These are phyloP conservation scores for Psidium guajava DNA, from an alignment of 345 rosid species.

Conservation along the genomic window DNA sequence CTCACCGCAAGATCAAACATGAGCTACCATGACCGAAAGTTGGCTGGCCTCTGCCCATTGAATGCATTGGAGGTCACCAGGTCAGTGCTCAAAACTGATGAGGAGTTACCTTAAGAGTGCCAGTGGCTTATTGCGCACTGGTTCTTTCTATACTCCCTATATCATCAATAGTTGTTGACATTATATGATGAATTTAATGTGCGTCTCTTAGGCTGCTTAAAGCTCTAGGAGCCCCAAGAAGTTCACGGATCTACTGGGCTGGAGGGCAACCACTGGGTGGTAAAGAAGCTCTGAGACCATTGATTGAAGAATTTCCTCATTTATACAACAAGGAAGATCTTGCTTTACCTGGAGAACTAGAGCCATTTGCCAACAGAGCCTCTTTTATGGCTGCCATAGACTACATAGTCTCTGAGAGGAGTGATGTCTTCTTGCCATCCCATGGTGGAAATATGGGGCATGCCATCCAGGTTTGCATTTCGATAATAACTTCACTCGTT, in stretches of 20 bases:
- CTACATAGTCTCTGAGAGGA: conserved; percentile 61
- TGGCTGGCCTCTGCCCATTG: conserved; percentile 89
- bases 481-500: not conserved
- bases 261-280: conserved; percentile 94
- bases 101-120: not conserved
- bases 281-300: conserved; percentile 56
- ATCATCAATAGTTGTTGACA: not conserved
- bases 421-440: conserved; percentile 97
- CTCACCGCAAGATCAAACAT: conserved; percentile 76
- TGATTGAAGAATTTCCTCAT: conserved; percentile 55
- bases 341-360: conserved; percentile 69
- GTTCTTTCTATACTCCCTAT: not conserved
- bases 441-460: conserved; percentile 99
- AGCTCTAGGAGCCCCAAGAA: conserved; percentile 79
- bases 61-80: conserved; percentile 83
- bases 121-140: not conserved
- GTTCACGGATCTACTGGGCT: conserved; percentile 78
- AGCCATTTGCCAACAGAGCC: conserved; percentile 67
- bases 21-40: conserved; percentile 69
- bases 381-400: conserved; percentile 89
- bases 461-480: conserved; percentile 55
- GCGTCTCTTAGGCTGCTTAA: conserved; percentile 55
- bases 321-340: conserved; percentile 79
- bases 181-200: not conserved
- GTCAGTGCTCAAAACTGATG: conserved; percentile 13